Evolutionary conservation across 805 yeast genomes (phyloP).

Genomic region (Kodamaea hsintzibuensis): DNA sequence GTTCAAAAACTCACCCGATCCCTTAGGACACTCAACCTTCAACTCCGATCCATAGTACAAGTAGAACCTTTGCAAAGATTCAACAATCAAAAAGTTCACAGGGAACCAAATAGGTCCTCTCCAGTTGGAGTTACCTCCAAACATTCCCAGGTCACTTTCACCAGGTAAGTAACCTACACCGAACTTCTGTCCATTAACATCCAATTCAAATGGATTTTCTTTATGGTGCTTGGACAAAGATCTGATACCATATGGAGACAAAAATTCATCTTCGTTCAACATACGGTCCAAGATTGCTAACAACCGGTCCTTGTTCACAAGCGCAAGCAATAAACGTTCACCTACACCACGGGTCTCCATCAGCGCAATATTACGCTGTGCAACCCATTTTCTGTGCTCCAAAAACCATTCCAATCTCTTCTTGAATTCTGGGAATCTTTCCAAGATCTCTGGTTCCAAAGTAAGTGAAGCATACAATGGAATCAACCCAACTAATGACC

Average conservation of each 20-base stretch:
- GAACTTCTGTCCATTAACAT: constrained; percentile 73
- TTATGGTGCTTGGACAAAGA: constrained; percentile 86
- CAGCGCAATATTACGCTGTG: constrained; percentile 82
- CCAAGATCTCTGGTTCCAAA: constrained; percentile 78
- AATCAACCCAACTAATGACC: constrained; percentile 88
- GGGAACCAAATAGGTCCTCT: constrained; percentile 98
- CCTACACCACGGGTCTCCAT: constrained; percentile 81
- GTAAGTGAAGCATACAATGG: constrained; percentile 90
- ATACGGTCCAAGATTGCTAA: constrained; percentile 71
- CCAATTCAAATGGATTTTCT: constrained; percentile 80
- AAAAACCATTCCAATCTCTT: constrained; percentile 84
- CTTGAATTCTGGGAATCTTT: constrained; percentile 77
- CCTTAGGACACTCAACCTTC: constrained; percentile 85
- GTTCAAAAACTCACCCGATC: constrained; percentile 73
- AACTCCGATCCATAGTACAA: constrained; percentile 84
- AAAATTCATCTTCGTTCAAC: constrained; percentile 84
- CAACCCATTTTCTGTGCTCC: constrained; percentile 64
- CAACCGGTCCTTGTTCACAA: constrained; percentile 79
- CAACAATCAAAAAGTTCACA: constrained; percentile 80
- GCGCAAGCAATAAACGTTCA: constrained; percentile 73
- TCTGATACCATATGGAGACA: constrained; percentile 82
- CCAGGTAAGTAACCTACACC: constrained; percentile 79
- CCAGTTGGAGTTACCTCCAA: constrained; percentile 97
- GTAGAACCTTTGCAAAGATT: constrained; percentile 82
- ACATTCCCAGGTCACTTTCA: constrained; percentile 88